Evolutionary conservation across 768 basidiomycete genomes (phyloP).

Genomic region (Tremella fuciformis): DNA sequence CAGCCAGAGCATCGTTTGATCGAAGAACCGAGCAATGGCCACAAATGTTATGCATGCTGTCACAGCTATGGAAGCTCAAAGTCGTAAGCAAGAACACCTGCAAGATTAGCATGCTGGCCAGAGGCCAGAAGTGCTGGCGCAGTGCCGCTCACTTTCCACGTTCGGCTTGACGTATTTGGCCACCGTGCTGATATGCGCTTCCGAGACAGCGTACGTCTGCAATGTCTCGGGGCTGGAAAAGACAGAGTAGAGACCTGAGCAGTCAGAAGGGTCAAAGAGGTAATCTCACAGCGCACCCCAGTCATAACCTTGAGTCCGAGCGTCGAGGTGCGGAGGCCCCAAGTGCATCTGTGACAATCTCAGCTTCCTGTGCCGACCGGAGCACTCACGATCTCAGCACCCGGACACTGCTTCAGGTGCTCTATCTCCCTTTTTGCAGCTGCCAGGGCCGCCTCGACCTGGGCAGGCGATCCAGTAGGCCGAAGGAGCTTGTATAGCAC

Average conservation of each 20-base stretch:
- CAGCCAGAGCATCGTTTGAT: too few relatives aligned
- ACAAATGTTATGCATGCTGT: too few relatives aligned
- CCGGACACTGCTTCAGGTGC: slow-evolving; percentile 39
- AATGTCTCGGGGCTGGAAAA: slow-evolving; percentile 38
- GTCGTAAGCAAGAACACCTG: too few relatives aligned
- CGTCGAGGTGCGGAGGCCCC: slow-evolving; percentile 45
- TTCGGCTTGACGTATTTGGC: slow-evolving; percentile 42
- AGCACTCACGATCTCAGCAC: slow-evolving; percentile 39
- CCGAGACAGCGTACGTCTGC: slow-evolving; percentile 46
- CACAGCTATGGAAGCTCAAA: too few relatives aligned
- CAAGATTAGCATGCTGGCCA: too few relatives aligned
- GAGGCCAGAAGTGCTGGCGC: too few relatives aligned
- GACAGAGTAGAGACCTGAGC: slow-evolving; percentile 50
- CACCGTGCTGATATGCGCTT: slow-evolving; percentile 48
- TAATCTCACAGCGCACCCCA: too few relatives aligned
- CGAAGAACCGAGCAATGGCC: too few relatives aligned
- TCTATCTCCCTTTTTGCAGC: slow-evolving; percentile 38
- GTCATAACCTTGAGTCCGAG: slow-evolving; percentile 47
- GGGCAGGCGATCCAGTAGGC: too few relatives aligned
- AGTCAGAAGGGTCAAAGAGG: too few relatives aligned
- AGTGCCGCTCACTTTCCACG: too few relatives aligned
- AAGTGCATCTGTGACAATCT: slow-evolving; percentile 35
- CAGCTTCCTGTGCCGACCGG: not conserved
- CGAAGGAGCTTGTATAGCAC: slow-evolving; percentile 45
- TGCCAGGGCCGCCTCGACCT: too few relatives aligned